A percentile compares a stretch with the other conserved stretches of the same genome.
phyloP scores from a whole-genome alignment of 129 eudicot genomes.

The Artemisia tridentata region DNA sequence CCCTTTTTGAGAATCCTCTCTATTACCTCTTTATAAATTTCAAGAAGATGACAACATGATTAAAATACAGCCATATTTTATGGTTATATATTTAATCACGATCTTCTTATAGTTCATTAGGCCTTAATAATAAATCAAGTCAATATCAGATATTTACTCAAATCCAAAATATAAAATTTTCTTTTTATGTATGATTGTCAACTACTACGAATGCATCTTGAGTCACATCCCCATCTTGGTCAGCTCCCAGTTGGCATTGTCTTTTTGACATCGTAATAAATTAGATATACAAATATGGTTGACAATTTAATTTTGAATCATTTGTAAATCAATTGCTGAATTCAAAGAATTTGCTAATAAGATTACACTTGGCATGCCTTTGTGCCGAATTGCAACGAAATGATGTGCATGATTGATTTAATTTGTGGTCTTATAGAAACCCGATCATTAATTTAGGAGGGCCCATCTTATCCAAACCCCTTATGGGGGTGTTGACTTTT shows the following conservation, averaged over 20 bases:
- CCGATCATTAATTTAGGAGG: constrained; percentile 29
- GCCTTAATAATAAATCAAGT: too few species aligned
- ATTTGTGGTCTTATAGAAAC: constrained; percentile 17
- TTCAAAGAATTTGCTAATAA: constrained; percentile 11
- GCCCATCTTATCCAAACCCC: too few species aligned
- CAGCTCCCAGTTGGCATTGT: constrained; percentile 21
- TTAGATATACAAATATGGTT: constrained; percentile 29
- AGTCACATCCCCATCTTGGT: constrained; percentile 23
- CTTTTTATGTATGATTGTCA: constrained; percentile 18
- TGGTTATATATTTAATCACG: background rate
- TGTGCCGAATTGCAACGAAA: background rate
- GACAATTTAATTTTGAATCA: constrained; percentile 9
- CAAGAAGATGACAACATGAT: constrained; percentile 24
- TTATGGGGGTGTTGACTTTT: too few species aligned
- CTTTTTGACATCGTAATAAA: constrained; percentile 29
- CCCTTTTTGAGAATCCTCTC: too few species aligned
- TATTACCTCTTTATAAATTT: constrained; percentile 6
- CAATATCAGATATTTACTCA: background rate
- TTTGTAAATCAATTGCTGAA: constrained; percentile 16
- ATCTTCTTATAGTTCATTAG: background rate
- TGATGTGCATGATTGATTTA: constrained; percentile 21
- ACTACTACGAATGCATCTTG: constrained; percentile 11
- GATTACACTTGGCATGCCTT: constrained; percentile 25
- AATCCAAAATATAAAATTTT: background rate
- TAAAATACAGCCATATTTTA: background rate